These are phyloP conservation scores for Cladosporium sp. DNA, from an alignment of 2,329 filamentous ascomycete genomes.

Conservation along the genomic window DNA sequence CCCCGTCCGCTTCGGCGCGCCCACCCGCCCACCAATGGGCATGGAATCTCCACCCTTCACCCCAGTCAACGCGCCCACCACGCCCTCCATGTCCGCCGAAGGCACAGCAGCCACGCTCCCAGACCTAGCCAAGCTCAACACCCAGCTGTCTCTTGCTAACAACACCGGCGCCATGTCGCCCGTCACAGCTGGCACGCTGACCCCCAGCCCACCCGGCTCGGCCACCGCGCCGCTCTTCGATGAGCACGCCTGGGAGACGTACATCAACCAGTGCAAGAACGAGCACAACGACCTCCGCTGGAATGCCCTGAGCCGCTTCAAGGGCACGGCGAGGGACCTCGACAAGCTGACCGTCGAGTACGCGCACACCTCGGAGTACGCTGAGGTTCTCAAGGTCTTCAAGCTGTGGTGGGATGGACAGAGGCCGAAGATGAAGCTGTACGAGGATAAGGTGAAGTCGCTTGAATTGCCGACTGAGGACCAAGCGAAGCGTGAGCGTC, in stretches of 20 bases:
- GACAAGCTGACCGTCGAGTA: conserved; percentile 22
- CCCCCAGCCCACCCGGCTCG: conserved; percentile 7
- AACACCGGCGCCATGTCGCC: conserved; percentile 4
- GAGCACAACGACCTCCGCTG: conserved; percentile 33
- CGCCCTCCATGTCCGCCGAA: conserved; percentile 15
- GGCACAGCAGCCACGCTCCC: conserved; percentile 8
- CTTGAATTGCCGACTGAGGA: conserved; percentile 14
- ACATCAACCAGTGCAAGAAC: conserved; percentile 23
- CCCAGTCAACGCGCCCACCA: conserved; percentile 18
- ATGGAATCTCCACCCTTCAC: conserved; percentile 30
- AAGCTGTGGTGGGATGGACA: conserved; percentile 35
- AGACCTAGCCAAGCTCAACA: conserved; percentile 16
- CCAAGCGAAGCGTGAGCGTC: conserved; percentile 12
- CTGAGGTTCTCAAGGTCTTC: conserved; percentile 20
- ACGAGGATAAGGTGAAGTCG: conserved; percentile 21
- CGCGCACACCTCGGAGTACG: conserved; percentile 5
- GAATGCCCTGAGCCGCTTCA: conserved; percentile 38
- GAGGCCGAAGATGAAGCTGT: conserved; percentile 28
- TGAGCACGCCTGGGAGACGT: conserved; percentile 28
- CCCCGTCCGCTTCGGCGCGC: neutral
- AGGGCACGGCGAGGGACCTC: conserved; percentile 29
- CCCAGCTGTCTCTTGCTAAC: conserved; percentile 16
- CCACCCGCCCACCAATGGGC: conserved; percentile 12
- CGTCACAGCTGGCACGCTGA: conserved; percentile 10
- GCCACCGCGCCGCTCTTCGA: conserved; percentile 17